Evolutionary conservation across 768 basidiomycete species (phyloP).

Genomic region (Goffeauzyma gilvescens): DNA sequence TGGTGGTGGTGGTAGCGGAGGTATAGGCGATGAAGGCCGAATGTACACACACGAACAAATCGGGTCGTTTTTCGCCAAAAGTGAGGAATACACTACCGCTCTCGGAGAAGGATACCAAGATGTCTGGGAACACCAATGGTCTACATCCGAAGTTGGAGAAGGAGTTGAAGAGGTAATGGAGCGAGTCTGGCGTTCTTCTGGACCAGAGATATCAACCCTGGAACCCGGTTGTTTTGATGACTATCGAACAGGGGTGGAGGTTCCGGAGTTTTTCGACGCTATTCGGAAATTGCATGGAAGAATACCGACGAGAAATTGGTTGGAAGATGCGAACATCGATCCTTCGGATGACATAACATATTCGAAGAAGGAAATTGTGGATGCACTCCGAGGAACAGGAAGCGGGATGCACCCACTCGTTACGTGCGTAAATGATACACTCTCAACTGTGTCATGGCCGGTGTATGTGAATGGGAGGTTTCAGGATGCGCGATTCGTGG

Average conservation of each 20-base stretch:
- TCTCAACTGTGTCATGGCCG: constrained; percentile 24
- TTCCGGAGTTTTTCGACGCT: constrained; percentile 32
- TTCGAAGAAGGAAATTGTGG: constrained; percentile 18
- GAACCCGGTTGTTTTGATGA: constrained; percentile 14
- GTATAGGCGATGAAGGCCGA: no score
- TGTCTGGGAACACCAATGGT: constrained; percentile 25
- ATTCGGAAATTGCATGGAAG: constrained; percentile 19
- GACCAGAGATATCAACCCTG: constrained; percentile 24
- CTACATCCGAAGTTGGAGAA: constrained; percentile 30
- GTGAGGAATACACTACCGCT: constrained; percentile 12
- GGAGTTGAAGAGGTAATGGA: constrained; percentile 30
- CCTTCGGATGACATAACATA: constrained; percentile 27
- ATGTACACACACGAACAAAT: constrained; percentile 24
- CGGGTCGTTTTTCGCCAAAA: constrained; percentile 19
- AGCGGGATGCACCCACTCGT: constrained; percentile 14
- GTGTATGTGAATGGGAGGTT: constrained; percentile 21
- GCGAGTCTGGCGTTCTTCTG: constrained; percentile 23
- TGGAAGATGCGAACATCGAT: constrained; percentile 27
- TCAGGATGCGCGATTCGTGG: constrained; percentile 17
- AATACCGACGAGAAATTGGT: constrained; percentile 15
- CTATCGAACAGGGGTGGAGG: constrained; percentile 14
- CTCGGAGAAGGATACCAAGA: constrained; percentile 18
- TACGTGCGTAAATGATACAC: constrained; percentile 19
- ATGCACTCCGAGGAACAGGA: constrained; percentile 14
- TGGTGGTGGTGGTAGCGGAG: no score